Evolutionary conservation across 106 monocot genomes (phyloP).

Genomic region (Vanilla planifolia): DNA sequence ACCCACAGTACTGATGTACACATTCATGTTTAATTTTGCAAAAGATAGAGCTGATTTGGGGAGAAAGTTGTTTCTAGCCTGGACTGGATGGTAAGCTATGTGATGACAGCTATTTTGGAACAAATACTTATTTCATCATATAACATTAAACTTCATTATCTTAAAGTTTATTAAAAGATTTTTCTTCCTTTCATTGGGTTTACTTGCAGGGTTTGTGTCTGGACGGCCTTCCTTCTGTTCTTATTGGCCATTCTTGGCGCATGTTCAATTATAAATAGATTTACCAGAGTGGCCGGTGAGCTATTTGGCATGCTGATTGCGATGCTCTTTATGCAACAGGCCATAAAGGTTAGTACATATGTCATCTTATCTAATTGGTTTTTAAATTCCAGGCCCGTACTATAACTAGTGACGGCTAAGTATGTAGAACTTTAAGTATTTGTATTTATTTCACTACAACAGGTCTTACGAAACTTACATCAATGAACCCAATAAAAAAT

Average conservation of each 20-base stretch:
- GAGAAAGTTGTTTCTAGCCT: constrained; percentile 63
- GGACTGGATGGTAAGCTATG: constrained; percentile 63
- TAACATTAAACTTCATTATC: not conserved
- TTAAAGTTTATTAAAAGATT: not conserved
- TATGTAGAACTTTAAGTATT: not conserved
- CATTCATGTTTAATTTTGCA: constrained; percentile 82
- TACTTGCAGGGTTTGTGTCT: constrained; percentile 48
- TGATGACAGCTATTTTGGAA: no score
- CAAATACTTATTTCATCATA: not conserved
- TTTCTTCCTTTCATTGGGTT: not conserved
- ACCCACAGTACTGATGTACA: constrained; percentile 89
- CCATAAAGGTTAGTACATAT: constrained; percentile 33
- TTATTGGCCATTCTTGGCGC: constrained; percentile 56
- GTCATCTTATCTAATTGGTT: not conserved
- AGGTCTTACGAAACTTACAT: no score
- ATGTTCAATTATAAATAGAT: constrained; percentile 69
- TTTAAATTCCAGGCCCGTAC: no score
- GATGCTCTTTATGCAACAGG: constrained; percentile 76
- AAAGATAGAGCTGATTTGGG: constrained; percentile 66
- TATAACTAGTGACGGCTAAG: not conserved
- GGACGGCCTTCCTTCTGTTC: constrained; percentile 60
- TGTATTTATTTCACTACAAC: no score
- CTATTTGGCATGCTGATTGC: constrained; percentile 64
- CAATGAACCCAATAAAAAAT: no score
- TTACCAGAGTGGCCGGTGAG: constrained; percentile 65